phyloP scores from a whole-genome alignment of 306 rosid species.

The Macrotyloma uniflorum region DNA sequence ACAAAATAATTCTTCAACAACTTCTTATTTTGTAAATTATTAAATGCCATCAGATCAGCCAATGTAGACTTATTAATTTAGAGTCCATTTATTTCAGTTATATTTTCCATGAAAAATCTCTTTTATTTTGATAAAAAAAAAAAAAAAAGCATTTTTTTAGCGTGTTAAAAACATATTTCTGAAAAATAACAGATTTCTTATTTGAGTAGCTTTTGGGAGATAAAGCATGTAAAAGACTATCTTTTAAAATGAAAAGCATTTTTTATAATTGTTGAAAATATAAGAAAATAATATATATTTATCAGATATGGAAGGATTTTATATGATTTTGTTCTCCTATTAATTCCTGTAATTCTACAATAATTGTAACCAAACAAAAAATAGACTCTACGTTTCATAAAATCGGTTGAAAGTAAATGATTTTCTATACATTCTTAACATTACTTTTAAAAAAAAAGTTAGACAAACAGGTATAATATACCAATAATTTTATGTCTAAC shows the following conservation, averaged over 20 bases:
- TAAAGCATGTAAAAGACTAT: neutral
- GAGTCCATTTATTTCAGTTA: neutral
- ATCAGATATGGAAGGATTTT: too few species aligned
- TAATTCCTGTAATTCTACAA: too few species aligned
- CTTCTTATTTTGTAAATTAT: constrained; percentile 10
- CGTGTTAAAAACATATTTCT: neutral
- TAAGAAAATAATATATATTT: too few species aligned
- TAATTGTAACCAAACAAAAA: neutral
- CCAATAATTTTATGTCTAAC: neutral
- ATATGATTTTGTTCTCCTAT: too few species aligned
- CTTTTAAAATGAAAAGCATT: neutral
- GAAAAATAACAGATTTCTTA: neutral
- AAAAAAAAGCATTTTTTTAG: neutral
- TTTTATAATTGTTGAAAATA: too few species aligned
- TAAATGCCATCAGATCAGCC: constrained; percentile 1
- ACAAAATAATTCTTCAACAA: neutral
- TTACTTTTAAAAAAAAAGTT: neutral
- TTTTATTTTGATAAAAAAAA: neutral
- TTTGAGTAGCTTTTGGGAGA: neutral
- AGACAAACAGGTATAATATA: neutral
- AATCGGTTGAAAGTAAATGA: neutral
- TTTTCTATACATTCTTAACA: neutral
- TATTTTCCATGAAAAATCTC: neutral
- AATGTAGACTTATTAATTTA: neutral
- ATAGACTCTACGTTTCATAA: neutral